Evolutionary conservation across 495 filamentous ascomycete genomes (phyloP).

Genomic region (Penicillium robsamsonii): DNA sequence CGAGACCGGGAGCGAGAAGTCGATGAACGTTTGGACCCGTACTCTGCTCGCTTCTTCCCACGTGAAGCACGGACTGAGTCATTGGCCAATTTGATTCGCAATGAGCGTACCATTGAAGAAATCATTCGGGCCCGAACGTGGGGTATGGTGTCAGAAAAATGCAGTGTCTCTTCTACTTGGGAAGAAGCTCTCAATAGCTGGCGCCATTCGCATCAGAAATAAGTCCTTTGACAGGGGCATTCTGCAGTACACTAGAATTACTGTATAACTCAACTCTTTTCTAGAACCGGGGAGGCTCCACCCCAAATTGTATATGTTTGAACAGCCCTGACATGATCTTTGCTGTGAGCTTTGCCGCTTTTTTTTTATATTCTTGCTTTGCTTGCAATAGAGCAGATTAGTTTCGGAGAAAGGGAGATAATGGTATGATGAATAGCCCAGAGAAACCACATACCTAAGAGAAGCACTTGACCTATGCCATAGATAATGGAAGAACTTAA

Average conservation of each 20-base stretch:
- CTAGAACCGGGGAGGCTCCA: neutral
- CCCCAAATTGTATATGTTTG: neutral
- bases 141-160: constrained; percentile 77
- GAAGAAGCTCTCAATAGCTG: constrained; percentile 63
- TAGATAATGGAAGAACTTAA: neutral
- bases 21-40: constrained; percentile 89
- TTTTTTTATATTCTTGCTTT: neutral
- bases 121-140: constrained; percentile 84
- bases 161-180: constrained; percentile 59
- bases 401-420: neutral
- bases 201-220: constrained; percentile 44
- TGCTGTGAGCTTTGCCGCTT: neutral
- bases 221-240: neutral
- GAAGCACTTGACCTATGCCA: neutral
- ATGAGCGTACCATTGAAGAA: constrained; percentile 81
- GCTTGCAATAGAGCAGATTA: neutral
- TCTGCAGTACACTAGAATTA: neutral
- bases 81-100: constrained; percentile 72
- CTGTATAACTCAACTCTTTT: constrained; percentile 9
- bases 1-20: constrained; percentile 72
- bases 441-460: neutral
- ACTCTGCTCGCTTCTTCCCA: constrained; percentile 81
- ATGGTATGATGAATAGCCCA: neutral
- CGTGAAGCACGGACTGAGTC: constrained; percentile 80
- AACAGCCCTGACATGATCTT: neutral